phyloP scores from a whole-genome alignment of 1,284 basidiomycete species.

The Cerioporus squamosus region DNA sequence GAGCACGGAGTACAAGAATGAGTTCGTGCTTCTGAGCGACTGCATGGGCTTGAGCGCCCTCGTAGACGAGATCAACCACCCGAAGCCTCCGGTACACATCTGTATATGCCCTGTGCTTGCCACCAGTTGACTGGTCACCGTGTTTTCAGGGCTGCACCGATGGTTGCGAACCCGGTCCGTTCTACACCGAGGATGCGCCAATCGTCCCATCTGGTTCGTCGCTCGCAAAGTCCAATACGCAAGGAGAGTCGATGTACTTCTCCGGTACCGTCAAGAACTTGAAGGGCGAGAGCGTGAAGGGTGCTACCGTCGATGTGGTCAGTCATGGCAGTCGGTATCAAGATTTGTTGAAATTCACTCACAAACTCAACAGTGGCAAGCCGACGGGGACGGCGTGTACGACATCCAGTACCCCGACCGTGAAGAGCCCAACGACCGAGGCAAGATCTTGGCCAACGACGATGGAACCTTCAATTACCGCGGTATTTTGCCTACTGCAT shows the following conservation, averaged over 20 bases:
- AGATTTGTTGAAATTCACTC: background rate
- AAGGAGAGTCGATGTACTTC: conserved; percentile 43
- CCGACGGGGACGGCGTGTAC: conserved; percentile 45
- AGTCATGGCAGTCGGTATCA: conserved; percentile 7
- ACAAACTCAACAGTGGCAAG: conserved; percentile 40
- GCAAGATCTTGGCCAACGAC: conserved; percentile 39
- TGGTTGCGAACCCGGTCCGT: conserved; percentile 45
- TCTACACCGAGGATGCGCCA: conserved; percentile 43
- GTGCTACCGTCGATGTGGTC: conserved; percentile 42
- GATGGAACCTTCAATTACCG: conserved; percentile 42
- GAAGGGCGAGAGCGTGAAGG: conserved; percentile 38
- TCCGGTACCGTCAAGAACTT: conserved; percentile 40
- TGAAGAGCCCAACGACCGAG: conserved; percentile 42
- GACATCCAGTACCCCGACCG: conserved; percentile 44
- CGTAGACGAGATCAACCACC: conserved; percentile 44
- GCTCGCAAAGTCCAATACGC: conserved; percentile 37
- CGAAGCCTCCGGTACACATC: conserved; percentile 36
- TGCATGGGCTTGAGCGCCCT: conserved; percentile 44
- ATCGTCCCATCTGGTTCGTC: conserved; percentile 41
- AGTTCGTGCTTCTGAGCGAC: conserved; percentile 48
- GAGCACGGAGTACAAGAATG: conserved; percentile 44
- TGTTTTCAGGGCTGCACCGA: conserved; percentile 39
- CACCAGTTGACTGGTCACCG: background rate
- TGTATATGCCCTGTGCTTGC: background rate
- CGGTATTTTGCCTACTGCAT: conserved; percentile 42